Conservation (phyloP, 1,139 yeast species). For the Blastobotrys serpentis region DNA sequence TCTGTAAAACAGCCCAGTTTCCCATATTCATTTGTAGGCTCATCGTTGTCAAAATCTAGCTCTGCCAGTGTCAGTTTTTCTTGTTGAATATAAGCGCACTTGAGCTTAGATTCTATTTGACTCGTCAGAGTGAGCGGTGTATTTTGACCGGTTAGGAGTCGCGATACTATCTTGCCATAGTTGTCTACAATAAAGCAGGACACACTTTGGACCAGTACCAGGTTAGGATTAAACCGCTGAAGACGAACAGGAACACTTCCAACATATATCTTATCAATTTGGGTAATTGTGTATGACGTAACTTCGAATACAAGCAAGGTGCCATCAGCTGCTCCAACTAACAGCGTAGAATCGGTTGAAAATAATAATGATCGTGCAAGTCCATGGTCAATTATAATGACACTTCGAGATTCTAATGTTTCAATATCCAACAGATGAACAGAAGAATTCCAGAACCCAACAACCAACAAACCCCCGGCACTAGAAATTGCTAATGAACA, state of each 20-base stretch:
- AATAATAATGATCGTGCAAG: slow-evolving; percentile 4
- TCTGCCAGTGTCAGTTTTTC: not conserved
- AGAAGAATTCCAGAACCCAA: slow-evolving; percentile 1
- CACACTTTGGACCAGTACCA: not conserved
- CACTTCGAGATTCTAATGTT: not conserved
- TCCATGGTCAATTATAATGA: not conserved
- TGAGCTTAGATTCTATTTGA: not conserved
- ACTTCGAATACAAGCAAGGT: not conserved
- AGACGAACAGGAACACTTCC: not conserved
- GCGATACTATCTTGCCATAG: not conserved
- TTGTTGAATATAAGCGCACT: not conserved
- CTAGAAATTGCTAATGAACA: not conserved
- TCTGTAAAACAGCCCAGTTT: no score
- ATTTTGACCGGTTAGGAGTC: not conserved
- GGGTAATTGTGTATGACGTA: not conserved
- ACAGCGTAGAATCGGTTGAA: not conserved
- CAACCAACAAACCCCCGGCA: not conserved
- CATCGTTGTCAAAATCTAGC: not conserved
- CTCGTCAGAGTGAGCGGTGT: not conserved
- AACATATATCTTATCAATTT: not conserved
- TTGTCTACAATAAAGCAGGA: not conserved
- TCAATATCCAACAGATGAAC: not conserved
- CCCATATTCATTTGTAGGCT: not conserved
- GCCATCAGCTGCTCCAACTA: slow-evolving; percentile 9
- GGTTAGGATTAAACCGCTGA: not conserved